Conservation (phyloP, 2,329 filamentous ascomycete species). For the Xylaria sp. region DNA sequence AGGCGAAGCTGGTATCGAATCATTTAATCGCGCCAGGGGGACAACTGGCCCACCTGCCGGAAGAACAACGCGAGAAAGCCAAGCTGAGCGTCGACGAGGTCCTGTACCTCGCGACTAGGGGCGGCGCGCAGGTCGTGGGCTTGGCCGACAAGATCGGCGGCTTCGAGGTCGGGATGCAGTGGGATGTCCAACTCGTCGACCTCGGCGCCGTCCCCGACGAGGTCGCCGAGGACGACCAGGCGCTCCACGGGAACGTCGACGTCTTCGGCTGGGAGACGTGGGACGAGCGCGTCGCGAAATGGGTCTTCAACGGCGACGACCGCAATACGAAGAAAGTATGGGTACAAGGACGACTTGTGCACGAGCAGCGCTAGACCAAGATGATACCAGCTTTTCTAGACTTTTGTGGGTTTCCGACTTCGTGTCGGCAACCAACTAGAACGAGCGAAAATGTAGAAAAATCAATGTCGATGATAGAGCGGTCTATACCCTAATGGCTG, state of each 20-base stretch:
- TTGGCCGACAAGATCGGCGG: conserved; percentile 77
- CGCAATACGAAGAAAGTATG: conserved; percentile 89
- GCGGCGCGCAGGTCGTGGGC: conserved; percentile 84
- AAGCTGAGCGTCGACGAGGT: conserved; percentile 89
- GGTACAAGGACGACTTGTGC: conserved; percentile 86
- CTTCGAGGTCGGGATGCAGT: conserved; percentile 88
- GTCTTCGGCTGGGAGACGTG: conserved; percentile 93
- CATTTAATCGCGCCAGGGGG: conserved; percentile 69
- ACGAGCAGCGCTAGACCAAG: conserved; percentile 57
- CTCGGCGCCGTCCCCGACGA: conserved; percentile 64
- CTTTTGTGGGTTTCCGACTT: background rate
- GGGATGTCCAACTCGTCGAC: conserved; percentile 87
- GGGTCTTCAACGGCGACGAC: conserved; percentile 94
- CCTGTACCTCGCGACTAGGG: conserved; percentile 86
- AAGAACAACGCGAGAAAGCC: conserved; percentile 55
- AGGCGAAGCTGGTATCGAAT: conserved; percentile 82
- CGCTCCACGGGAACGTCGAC: conserved; percentile 75
- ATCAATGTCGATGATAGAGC: background rate
- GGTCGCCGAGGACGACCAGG: conserved; percentile 48
- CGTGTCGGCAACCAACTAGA: background rate
- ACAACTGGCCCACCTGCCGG: conserved; percentile 32
- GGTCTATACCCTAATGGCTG: background rate
- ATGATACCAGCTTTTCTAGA: background rate
- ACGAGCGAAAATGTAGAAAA: conserved; percentile 5
- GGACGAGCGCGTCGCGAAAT: conserved; percentile 89